These are phyloP conservation scores for Dimocarpus longan DNA, from an alignment of 345 rosid species.

Conservation along the genomic window DNA sequence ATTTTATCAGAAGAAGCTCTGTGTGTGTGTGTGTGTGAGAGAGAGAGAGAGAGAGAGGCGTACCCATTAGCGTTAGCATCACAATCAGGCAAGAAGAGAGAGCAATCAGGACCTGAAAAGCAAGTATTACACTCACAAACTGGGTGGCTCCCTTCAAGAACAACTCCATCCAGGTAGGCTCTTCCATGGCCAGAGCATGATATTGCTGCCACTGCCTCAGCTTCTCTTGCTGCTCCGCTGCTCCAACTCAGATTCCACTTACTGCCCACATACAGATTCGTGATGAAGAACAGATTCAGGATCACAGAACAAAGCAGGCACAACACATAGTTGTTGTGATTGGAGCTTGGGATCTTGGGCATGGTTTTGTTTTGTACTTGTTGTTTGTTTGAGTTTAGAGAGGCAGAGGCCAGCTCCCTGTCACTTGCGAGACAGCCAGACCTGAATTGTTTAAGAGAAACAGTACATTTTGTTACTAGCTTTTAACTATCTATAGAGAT, in stretches of 20 bases:
- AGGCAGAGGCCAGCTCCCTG: too few species aligned
- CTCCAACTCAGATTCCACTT: constrained; percentile 55
- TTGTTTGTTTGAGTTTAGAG: too few species aligned
- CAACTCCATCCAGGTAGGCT: constrained; percentile 64
- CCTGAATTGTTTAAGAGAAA: too few species aligned
- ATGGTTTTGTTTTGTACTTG: not conserved
- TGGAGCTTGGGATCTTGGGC: constrained; percentile 15
- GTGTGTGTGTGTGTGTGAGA: too few species aligned
- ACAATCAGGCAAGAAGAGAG: constrained; percentile 45
- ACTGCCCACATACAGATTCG: constrained; percentile 22
- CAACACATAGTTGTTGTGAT: not conserved
- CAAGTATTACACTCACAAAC: constrained; percentile 70
- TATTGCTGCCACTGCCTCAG: constrained; percentile 58
- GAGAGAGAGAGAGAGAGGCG: not conserved
- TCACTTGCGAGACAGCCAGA: too few species aligned
- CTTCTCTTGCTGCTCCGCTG: constrained; percentile 54
- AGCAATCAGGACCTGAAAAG: constrained; percentile 58
- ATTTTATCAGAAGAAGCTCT: not conserved
- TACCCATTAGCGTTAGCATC: constrained; percentile 54
- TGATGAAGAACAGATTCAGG: constrained; percentile 36
- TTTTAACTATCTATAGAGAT: too few species aligned
- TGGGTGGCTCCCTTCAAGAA: constrained; percentile 33
- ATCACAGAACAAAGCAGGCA: constrained; percentile 34
- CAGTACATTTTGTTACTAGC: too few species aligned
- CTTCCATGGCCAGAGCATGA: constrained; percentile 76